Base-by-base conservation (phyloP, 2,329 filamentous ascomycete species). In the Neopestalotiopsis clavispora region DNA sequence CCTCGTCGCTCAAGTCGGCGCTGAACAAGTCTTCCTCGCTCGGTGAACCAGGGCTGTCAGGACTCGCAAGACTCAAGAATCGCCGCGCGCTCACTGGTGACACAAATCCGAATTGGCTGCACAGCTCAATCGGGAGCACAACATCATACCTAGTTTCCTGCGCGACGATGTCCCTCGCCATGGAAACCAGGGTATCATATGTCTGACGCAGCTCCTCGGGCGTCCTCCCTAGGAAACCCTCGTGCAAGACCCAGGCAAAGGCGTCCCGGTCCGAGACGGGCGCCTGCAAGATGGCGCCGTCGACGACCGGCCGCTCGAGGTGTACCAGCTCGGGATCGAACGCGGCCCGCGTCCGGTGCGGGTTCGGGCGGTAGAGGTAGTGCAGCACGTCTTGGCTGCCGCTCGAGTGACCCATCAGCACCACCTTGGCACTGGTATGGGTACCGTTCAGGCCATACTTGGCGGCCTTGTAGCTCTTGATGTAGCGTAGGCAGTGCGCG, bases 341-440 rank as follows among this genome's bases (percentile, higher is more conserved):
- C n/a, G 12, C 38, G 20, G 62, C 20, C 30, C 17, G n/a, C 14
- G n/a, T 65, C n/a, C 13, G 38, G 20, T 65, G 62, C n/a, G 62
- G 62, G 20, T 65, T 65, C 23, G 62, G 62, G 4, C 30, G 38
- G 40, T 28, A 49, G 20, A 65, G 40, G 20, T 65, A 65, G 20
- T 65, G 62, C 38, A 65, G 1, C 20, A 65, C 62, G 30, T 40
- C 38, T 40, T 65, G 62, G 62, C 62, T 65, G 12, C 62, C 62
- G 62, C 32, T 65, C n/a, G 62, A 65, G 34, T 65, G 62, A 28
- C 62, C 62, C 62, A 65, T 49, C n/a, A 65, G 62, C 20, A 65
- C 62, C 14, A 65, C 23, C 62, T 65, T 65, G 62, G 30, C 28
- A 3, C 10, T 10, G 34, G 34, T 5, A 38, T 38, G 34, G 45